phyloP scores from a whole-genome alignment of 768 basidiomycete genomes.

The Coprinellus micaceus region DNA sequence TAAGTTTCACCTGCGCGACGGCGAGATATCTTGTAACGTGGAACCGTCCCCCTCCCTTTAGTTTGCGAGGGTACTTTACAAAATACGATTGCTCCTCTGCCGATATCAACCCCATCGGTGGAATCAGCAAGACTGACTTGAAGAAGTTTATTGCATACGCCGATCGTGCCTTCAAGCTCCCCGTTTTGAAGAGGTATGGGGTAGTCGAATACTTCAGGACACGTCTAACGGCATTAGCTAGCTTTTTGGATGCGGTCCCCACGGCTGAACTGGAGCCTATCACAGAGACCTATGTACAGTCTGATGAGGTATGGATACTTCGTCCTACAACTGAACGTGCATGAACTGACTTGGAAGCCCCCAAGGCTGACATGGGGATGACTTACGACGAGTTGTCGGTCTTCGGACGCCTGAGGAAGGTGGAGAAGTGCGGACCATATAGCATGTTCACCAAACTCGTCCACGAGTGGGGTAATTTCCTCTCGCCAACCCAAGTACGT shows the following conservation, averaged over 20 bases:
- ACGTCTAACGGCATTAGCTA: conserved; percentile 25
- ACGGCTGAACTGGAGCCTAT: conserved; percentile 97
- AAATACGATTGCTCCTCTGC: conserved; percentile 98
- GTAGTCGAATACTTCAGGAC: not conserved
- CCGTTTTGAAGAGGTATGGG: conserved; percentile 70
- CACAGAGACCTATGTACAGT: conserved; percentile 89
- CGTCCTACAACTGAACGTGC: not conserved
- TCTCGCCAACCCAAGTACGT: conserved; percentile 78
- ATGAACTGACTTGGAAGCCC: conserved; percentile 10
- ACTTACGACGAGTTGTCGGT: conserved; percentile 95
- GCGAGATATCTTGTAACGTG: too few relatives aligned
- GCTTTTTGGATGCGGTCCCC: conserved; percentile 88
- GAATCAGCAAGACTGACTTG: conserved; percentile 95
- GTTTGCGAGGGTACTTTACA: conserved; percentile 92
- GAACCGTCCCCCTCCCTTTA: too few relatives aligned
- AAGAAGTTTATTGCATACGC: conserved; percentile 94
- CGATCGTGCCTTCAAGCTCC: conserved; percentile 72
- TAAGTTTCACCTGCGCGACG: conserved; percentile 28
- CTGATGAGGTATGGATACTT: conserved; percentile 70
- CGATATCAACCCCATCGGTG: conserved; percentile 97
- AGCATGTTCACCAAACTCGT: conserved; percentile 95
- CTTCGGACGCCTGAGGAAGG: conserved; percentile 89
- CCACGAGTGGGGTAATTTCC: conserved; percentile 84
- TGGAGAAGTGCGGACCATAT: conserved; percentile 97
- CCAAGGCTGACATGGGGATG: conserved; percentile 98